A percentile compares a stretch with the other conserved stretches of the same genome.
Evolutionary conservation across 768 basidiomycete species (phyloP).

Genomic region (Strobilomyces echinocephalus): DNA sequence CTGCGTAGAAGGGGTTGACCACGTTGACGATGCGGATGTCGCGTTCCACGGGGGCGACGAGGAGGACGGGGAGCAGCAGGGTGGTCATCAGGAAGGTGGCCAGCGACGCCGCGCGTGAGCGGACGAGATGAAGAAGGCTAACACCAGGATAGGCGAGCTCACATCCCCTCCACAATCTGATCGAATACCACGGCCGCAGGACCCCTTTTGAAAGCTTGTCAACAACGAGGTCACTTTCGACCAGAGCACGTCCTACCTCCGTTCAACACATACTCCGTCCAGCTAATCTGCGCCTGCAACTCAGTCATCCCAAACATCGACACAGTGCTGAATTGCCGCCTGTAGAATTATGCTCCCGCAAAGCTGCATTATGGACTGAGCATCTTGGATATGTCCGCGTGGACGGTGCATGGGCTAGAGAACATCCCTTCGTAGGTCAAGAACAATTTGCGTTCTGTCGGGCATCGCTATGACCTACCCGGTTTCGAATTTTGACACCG

Average conservation of each 20-base stretch:
- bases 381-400: slow-evolving; percentile 25
- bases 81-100: slow-evolving; percentile 79
- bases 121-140: too few relatives aligned
- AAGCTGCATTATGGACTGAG: slow-evolving; percentile 29
- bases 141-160: too few relatives aligned
- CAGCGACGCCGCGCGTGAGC: slow-evolving; percentile 47
- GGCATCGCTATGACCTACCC: too few relatives aligned
- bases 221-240: too few relatives aligned
- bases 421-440: slow-evolving; percentile 28
- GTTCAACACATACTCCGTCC: slow-evolving; percentile 35
- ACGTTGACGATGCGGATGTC: slow-evolving; percentile 87
- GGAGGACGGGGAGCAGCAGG: slow-evolving; percentile 70
- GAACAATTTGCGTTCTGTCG: too few relatives aligned
- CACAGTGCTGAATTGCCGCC: slow-evolving; percentile 32
- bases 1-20: slow-evolving; percentile 87
- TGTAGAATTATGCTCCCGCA: slow-evolving; percentile 28
- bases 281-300: slow-evolving; percentile 42
- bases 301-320: too few relatives aligned
- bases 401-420: slow-evolving; percentile 20
- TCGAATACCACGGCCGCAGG: slow-evolving; percentile 32
- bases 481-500: slow-evolving; percentile 20
- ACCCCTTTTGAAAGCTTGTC: too few relatives aligned
- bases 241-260: slow-evolving; percentile 18
- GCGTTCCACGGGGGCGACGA: slow-evolving; percentile 80
- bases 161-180: slow-evolving; percentile 28